Conservation (phyloP, 2,329 filamentous ascomycete genomes). For the Verticillium nubilum region DNA sequence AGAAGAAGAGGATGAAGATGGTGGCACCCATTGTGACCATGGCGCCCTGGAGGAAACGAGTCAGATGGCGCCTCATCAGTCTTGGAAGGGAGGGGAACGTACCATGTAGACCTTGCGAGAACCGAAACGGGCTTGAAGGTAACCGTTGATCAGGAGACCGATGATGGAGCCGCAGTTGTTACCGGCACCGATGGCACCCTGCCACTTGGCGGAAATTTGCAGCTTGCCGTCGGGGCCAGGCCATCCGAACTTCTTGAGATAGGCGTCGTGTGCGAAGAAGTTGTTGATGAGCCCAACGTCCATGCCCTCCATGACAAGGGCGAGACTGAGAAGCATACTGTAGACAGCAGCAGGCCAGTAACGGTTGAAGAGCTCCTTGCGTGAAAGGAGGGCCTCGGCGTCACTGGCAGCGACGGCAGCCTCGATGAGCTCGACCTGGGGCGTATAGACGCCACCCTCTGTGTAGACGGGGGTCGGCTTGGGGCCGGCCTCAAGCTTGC, state of each 20-base stretch:
- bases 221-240: constrained; percentile 25
- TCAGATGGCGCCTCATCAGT: neutral
- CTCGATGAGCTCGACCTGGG: constrained; percentile 24
- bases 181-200: constrained; percentile 34
- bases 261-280: constrained; percentile 28
- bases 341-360: constrained; percentile 23
- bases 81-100: neutral
- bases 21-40: constrained; percentile 26
- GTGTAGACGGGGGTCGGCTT: neutral
- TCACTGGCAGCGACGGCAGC: constrained; percentile 23
- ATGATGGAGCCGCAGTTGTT: constrained; percentile 34
- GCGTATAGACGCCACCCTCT: constrained; percentile 6
- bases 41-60: constrained; percentile 10
- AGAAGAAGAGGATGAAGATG: constrained; percentile 32
- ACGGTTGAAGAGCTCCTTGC: constrained; percentile 23
- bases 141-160: constrained; percentile 35
- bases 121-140: constrained; percentile 26
- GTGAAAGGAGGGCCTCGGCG: constrained; percentile 19
- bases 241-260: constrained; percentile 26
- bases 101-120: constrained; percentile 30
- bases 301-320: constrained; percentile 25
- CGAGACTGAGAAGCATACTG: constrained; percentile 22
- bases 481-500: neutral
- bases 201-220: constrained; percentile 37
- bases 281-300: constrained; percentile 33